Conservation (phyloP, 108 stramenopile species). For the Nannochloropsis gaditana region DNA sequence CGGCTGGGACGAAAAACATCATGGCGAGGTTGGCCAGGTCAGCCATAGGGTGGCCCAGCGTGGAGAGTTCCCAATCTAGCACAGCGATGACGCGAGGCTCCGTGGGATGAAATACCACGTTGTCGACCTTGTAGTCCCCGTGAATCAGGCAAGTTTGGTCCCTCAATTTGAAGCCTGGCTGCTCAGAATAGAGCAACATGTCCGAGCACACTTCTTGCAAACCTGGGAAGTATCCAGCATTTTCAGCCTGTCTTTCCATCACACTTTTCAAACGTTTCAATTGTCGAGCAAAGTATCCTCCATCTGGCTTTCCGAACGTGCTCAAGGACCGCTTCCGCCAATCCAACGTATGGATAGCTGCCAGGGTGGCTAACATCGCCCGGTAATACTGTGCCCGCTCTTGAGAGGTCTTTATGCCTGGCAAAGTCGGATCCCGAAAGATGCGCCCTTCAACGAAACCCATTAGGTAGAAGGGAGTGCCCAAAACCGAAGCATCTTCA, state of each 20-base stretch:
- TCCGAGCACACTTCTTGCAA: background rate
- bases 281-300: conserved; percentile 68
- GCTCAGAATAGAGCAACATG: background rate
- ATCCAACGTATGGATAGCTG: conserved; percentile 47
- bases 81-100: conserved; percentile 79
- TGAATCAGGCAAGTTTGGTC: background rate
- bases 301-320: conserved; percentile 60
- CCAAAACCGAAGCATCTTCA: conserved; percentile 64
- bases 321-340: conserved; percentile 61
- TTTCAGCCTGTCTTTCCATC: conserved; percentile 60
- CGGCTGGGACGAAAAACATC: conserved; percentile 72
- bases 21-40: conserved; percentile 87
- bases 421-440: conserved; percentile 79
- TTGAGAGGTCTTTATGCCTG: conserved; percentile 40
- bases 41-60: conserved; percentile 79
- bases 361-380: conserved; percentile 68
- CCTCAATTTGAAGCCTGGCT: background rate
- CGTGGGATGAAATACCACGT: conserved; percentile 54
- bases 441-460: conserved; percentile 81
- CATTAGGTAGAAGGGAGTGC: conserved; percentile 95
- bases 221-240: conserved; percentile 22
- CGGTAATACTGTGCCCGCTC: conserved; percentile 65
- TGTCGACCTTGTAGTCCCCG: conserved; percentile 25
- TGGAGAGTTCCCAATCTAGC: conserved; percentile 92
- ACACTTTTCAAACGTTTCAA: conserved; percentile 65